Percentiles rank a stretch among this genome's conserved stretches.
Conservation (phyloP, 441 rosid genomes). For the Rhodomyrtus psidioides region DNA sequence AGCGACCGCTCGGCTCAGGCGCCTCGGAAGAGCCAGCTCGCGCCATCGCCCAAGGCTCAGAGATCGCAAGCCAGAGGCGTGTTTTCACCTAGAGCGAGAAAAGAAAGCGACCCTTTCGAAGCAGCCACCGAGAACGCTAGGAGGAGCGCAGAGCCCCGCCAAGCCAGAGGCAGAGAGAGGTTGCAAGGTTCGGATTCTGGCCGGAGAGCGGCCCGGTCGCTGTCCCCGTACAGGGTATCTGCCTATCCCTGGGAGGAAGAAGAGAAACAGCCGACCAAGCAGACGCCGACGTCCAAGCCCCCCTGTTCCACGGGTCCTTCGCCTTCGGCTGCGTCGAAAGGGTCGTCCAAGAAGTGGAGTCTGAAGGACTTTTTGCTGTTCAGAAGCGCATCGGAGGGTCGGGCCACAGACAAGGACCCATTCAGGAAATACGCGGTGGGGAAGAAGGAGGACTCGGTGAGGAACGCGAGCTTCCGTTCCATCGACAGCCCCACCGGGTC, state of each 20-base stretch:
- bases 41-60: constrained; percentile 22
- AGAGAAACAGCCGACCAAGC: constrained; percentile 18
- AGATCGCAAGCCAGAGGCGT: constrained; percentile 39
- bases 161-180: constrained; percentile 50
- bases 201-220: constrained; percentile 50
- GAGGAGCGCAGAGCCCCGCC: constrained; percentile 9
- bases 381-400: constrained; percentile 86
- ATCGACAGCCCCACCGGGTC: constrained; percentile 25
- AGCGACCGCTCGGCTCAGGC: not conserved
- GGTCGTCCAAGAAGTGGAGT: constrained; percentile 68
- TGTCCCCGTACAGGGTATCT: constrained; percentile 68
- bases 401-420: constrained; percentile 53
- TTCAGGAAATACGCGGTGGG: constrained; percentile 32
- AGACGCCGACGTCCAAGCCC: constrained; percentile 15
- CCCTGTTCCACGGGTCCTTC: not conserved
- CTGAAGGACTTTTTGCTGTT: constrained; percentile 65
- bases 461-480: constrained; percentile 37
- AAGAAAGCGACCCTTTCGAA: constrained; percentile 32
- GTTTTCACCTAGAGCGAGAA: constrained; percentile 46
- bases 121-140: constrained; percentile 24
- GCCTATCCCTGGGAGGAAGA: constrained; percentile 75
- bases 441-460: constrained; percentile 43
- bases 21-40: constrained; percentile 14
- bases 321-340: constrained; percentile 19
- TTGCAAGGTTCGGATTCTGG: constrained; percentile 22